Percentiles rank a stretch among this genome's conserved stretches.
Evolutionary conservation across 176 grass and related monocot species (phyloP).

Genomic region (Musa troglodytarum): DNA sequence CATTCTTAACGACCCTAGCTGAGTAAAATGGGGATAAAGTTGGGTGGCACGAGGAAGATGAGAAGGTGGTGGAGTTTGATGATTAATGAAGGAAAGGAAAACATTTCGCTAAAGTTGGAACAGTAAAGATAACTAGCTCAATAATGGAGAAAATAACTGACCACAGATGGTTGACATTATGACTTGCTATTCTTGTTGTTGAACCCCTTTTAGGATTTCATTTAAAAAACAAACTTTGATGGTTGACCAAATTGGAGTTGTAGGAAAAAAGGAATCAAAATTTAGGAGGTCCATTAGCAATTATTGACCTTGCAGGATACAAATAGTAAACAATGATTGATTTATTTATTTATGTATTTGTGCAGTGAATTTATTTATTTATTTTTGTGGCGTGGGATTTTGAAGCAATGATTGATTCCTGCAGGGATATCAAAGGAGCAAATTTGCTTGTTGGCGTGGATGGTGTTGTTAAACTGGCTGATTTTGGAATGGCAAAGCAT

Average conservation of each 20-base stretch:
- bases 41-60: neutral
- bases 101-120: neutral
- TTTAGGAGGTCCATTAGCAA: neutral
- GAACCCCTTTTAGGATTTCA: neutral
- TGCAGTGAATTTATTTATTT: neutral
- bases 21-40: neutral
- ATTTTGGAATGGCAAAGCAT: slow-evolving; percentile 97
- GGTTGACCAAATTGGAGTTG: neutral
- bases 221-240: neutral
- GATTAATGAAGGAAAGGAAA: too few relatives aligned
- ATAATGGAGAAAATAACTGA: neutral
- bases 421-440: slow-evolving; percentile 96
- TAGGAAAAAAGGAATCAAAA: neutral
- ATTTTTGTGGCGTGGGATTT: neutral
- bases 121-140: neutral
- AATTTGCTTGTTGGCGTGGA: slow-evolving; percentile 83
- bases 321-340: neutral
- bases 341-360: neutral
- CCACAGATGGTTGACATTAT: neutral
- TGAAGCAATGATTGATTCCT: slow-evolving; percentile 6
- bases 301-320: neutral
- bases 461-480: slow-evolving; percentile 84
- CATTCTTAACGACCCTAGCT: too few relatives aligned
- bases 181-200: neutral
- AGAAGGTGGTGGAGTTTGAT: too few relatives aligned